Evolutionary conservation across 108 stramenopile species (phyloP), one percentile per base, ranked within the genome.

Genomic region (Nannochloropsis gaditana): DNA sequence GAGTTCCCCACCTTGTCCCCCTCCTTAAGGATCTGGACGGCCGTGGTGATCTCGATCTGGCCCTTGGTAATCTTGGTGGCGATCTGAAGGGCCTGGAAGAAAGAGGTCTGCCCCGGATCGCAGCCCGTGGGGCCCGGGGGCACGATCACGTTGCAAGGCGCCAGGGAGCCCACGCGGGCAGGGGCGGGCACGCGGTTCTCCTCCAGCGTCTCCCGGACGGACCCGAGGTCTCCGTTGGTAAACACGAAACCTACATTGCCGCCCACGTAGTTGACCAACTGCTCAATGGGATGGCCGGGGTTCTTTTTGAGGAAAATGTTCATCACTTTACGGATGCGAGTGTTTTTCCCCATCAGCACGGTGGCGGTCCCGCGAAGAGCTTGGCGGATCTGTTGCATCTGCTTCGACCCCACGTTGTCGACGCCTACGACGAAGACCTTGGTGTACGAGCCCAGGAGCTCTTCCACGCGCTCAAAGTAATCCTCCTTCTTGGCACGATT

Each of bases 191-290:
- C 95, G 21, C 95, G 93, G 92, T 92, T 89, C 45, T 79, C 73
- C 87, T 89, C 85, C 80, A 93, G 87, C 44, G 90, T 80, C 50
- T 96, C 90, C 83, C 97, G 96, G 45, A 99, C 86, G 42, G 93
- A 91, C 50, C 93, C 93, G 82, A 98, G 90, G 82, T 99, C 95
- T 43, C 95, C 96, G 91, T 98, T 99, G 92, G 99, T 99, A 92
- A 99, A 99, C 80, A 99, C 96, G 90, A 99, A 98, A 73, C 99
- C 99, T 43, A 99, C 94, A 90, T 99, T 99, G 84, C 99, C 99
- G 80, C 92, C 92, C 91, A 96, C 94, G 45, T 85, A 85, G 15
- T 92, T 91, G 80, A 89, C 87, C 44, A 98, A 91, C 89, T 93
- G 86, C 59, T 92, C 93, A 81, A 92, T 88, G 86, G 97, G 96